Conservation (phyloP, 2,329 filamentous ascomycete species). For the Gaeumannomyces sp. region DNA sequence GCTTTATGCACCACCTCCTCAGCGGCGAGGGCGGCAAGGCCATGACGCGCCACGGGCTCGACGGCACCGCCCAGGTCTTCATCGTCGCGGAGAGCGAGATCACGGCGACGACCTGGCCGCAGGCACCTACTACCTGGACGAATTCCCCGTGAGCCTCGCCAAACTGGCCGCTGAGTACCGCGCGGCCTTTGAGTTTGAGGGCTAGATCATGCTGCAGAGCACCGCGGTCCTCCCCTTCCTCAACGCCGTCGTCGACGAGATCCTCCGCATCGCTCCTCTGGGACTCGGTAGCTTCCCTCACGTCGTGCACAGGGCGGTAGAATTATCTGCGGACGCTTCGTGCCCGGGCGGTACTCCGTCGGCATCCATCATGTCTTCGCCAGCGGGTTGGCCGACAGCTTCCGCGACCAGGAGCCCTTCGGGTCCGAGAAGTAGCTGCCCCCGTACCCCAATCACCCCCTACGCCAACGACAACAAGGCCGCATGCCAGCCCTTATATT, state of each 20-base stretch:
- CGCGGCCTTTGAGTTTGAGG: constrained; percentile 18
- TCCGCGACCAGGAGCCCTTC: constrained; percentile 24
- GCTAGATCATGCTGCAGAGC: constrained; percentile 20
- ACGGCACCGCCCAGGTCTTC: constrained; percentile 17
- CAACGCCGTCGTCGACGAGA: constrained; percentile 30
- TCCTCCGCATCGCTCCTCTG: constrained; percentile 27
- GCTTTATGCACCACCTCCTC: constrained; percentile 15
- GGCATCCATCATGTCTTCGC: constrained; percentile 20
- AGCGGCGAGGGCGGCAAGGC: background rate
- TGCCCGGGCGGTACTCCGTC: constrained; percentile 32
- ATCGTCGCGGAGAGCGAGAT: constrained; percentile 45
- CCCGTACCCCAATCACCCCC: constrained; percentile 22
- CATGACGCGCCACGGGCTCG: too few species aligned
- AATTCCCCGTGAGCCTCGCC: constrained; percentile 18
- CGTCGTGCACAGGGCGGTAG: constrained; percentile 23
- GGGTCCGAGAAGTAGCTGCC: constrained; percentile 31
- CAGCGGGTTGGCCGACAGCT: constrained; percentile 26
- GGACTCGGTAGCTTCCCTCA: constrained; percentile 17
- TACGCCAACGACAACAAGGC: constrained; percentile 37
- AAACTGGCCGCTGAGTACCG: constrained; percentile 23
- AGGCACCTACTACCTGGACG: constrained; percentile 26
- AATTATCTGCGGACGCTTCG: constrained; percentile 21
- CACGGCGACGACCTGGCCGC: constrained; percentile 39
- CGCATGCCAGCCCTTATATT: constrained; percentile 19
- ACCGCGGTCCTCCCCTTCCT: constrained; percentile 26